phyloP scores from a whole-genome alignment of 495 filamentous ascomycete genomes.

The Penicillium flavigenum region DNA sequence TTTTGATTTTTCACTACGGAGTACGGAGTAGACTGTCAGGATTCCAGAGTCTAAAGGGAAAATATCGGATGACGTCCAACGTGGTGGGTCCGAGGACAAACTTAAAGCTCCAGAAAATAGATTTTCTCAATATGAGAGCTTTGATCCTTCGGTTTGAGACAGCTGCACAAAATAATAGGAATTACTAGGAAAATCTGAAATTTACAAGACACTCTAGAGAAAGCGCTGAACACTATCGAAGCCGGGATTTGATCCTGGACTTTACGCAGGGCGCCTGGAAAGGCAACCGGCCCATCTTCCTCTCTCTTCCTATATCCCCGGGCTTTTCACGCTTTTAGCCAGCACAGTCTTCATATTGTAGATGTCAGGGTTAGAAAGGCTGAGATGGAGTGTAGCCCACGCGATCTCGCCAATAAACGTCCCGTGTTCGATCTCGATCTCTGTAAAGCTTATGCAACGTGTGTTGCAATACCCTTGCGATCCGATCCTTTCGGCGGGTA shows the following conservation, averaged over 20 bases:
- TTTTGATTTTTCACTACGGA: background rate
- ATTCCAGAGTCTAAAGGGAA: background rate
- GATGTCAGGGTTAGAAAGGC: background rate
- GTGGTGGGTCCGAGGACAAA: slow-evolving; percentile 8
- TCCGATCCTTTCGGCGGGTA: slow-evolving; percentile 15
- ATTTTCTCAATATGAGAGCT: background rate
- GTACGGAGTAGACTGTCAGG: background rate
- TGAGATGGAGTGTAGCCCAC: slow-evolving; percentile 4
- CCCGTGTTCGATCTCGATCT: slow-evolving; percentile 31
- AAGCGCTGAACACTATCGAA: background rate
- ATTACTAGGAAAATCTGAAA: background rate
- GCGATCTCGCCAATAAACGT: slow-evolving; percentile 28
- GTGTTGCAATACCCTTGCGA: slow-evolving; percentile 13
- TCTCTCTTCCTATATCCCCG: background rate
- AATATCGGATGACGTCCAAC: slow-evolving; percentile 14
- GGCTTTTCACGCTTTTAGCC: background rate
- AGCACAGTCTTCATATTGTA: background rate
- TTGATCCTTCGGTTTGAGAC: background rate
- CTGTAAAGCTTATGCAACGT: slow-evolving; percentile 28
- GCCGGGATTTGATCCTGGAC: slow-evolving; percentile 6
- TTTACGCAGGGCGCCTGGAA: slow-evolving; percentile 29
- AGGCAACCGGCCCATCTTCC: slow-evolving; percentile 22
- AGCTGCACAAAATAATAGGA: background rate
- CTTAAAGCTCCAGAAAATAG: slow-evolving; percentile 12
- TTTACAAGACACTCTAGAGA: background rate